phyloP scores from a whole-genome alignment of 352 stramenopile genomes.

The Sclerospora graminicola region DNA sequence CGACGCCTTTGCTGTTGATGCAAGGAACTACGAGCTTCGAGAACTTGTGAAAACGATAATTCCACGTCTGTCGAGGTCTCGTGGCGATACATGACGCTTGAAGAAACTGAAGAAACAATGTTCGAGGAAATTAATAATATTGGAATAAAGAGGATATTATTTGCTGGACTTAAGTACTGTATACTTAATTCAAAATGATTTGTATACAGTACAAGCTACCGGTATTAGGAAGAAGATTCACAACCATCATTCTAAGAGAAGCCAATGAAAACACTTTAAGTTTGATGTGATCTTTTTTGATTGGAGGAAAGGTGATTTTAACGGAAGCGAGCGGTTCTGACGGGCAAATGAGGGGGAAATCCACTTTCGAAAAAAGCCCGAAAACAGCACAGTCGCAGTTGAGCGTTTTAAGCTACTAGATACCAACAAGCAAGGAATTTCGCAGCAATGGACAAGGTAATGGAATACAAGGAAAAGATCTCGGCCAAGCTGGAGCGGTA shows the following conservation, averaged over 20 bases:
- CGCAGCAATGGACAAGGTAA: conserved; percentile 61
- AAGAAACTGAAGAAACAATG: not conserved
- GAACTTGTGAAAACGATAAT: conserved; percentile 73
- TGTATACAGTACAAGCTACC: too few relatives aligned
- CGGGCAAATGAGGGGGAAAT: conserved; percentile 11
- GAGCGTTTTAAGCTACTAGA: not conserved
- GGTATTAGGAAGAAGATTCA: conserved; percentile 1
- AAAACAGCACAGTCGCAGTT: not conserved
- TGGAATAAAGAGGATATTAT: conserved; percentile 5
- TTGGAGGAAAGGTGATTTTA: conserved; percentile 15
- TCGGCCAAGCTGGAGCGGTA: conserved; percentile 68
- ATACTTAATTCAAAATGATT: not conserved
- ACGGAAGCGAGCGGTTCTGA: conserved; percentile 1
- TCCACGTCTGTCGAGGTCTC: conserved; percentile 36
- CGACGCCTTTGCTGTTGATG: conserved; percentile 30
- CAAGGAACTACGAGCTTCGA: conserved; percentile 50
- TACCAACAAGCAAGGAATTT: not conserved
- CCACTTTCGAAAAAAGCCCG: conserved; percentile 40
- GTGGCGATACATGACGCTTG: conserved; percentile 26
- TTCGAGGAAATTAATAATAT: conserved; percentile 3
- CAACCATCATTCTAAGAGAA: conserved; percentile 15
- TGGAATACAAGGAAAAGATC: conserved; percentile 83
- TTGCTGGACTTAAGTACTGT: not conserved
- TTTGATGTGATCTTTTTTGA: conserved; percentile 1
- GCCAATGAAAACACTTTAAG: conserved; percentile 17